Evolutionary conservation across 768 basidiomycete species (phyloP).

Genomic region (Postia placenta): DNA sequence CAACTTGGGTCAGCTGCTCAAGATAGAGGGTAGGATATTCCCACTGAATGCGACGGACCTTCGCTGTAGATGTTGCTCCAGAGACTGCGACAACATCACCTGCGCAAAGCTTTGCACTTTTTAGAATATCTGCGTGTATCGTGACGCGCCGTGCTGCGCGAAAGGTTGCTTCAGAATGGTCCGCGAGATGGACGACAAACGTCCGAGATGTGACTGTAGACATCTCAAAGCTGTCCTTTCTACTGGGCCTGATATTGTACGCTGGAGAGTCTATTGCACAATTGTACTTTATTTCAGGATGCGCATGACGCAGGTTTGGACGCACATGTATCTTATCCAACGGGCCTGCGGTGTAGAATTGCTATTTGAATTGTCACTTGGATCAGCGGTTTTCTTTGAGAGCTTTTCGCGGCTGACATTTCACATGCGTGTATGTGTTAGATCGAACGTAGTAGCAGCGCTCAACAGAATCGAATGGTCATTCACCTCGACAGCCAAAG

Average conservation of each 20-base stretch:
- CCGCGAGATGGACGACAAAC: constrained; percentile 22
- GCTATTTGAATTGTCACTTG: not conserved
- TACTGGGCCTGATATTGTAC: not conserved
- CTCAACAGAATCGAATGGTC: too few species aligned
- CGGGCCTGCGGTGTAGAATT: not conserved
- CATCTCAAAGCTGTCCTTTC: constrained; percentile 5
- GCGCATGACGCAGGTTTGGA: not conserved
- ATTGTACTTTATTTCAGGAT: not conserved
- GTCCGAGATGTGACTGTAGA: constrained; percentile 18
- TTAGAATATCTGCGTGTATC: constrained; percentile 57
- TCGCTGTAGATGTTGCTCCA: constrained; percentile 29
- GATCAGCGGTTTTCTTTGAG: too few species aligned
- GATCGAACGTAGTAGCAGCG: too few species aligned
- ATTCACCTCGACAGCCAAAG: too few species aligned
- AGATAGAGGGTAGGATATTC: not conserved
- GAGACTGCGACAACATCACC: constrained; percentile 64
- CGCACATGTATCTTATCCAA: not conserved
- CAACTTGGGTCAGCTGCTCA: not conserved
- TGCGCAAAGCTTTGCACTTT: constrained; percentile 53
- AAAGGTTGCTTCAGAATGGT: constrained; percentile 22
- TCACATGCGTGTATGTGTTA: too few species aligned
- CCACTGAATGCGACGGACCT: constrained; percentile 25
- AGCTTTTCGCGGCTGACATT: too few species aligned
- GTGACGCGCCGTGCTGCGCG: constrained; percentile 60
- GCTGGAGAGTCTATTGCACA: not conserved